Conservation (phyloP, 2,329 filamentous ascomycete genomes). For the Phaeosphaeriaceae sp. region DNA sequence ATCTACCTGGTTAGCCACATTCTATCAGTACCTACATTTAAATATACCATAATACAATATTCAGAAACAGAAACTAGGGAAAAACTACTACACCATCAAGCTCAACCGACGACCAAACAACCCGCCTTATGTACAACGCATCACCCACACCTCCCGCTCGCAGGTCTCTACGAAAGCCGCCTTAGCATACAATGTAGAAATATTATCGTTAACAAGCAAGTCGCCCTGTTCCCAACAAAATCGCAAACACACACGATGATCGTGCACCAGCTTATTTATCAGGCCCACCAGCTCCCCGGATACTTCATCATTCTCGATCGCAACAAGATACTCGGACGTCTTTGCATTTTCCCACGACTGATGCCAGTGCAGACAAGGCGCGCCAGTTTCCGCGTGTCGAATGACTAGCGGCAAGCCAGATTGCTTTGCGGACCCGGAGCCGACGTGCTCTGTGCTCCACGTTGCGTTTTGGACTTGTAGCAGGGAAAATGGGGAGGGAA, state of each 20-base stretch:
- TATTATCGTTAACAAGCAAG: slow-evolving; percentile 61
- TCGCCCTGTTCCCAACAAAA: slow-evolving; percentile 64
- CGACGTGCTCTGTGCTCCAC: slow-evolving; percentile 14
- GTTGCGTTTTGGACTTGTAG: slow-evolving; percentile 51
- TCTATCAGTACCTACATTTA: too few relatives aligned
- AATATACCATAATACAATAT: too few relatives aligned
- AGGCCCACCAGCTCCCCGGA: slow-evolving; percentile 43
- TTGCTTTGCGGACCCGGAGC: slow-evolving; percentile 48
- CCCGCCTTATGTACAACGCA: too few relatives aligned
- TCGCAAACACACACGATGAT: slow-evolving; percentile 58
- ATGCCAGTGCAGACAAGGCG: slow-evolving; percentile 61
- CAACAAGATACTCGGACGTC: slow-evolving; percentile 56
- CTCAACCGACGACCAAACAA: too few relatives aligned
- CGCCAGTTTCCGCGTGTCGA: slow-evolving; percentile 54
- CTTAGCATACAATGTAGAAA: slow-evolving; percentile 55
- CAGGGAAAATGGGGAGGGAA: slow-evolving; percentile 48
- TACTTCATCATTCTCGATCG: slow-evolving; percentile 52
- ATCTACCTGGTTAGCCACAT: too few relatives aligned
- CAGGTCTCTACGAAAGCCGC: slow-evolving; percentile 53
- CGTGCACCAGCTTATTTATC: slow-evolving; percentile 55
- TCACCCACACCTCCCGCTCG: slow-evolving; percentile 54
- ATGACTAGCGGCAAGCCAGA: slow-evolving; percentile 54
- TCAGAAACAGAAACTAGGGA: too few relatives aligned
- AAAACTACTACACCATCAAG: too few relatives aligned
- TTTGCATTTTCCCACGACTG: slow-evolving; percentile 62